Evolutionary conservation across 768 basidiomycete genomes (phyloP), one percentile per base, ranked within the genome.

Genomic region (Boletus barrowsii): DNA sequence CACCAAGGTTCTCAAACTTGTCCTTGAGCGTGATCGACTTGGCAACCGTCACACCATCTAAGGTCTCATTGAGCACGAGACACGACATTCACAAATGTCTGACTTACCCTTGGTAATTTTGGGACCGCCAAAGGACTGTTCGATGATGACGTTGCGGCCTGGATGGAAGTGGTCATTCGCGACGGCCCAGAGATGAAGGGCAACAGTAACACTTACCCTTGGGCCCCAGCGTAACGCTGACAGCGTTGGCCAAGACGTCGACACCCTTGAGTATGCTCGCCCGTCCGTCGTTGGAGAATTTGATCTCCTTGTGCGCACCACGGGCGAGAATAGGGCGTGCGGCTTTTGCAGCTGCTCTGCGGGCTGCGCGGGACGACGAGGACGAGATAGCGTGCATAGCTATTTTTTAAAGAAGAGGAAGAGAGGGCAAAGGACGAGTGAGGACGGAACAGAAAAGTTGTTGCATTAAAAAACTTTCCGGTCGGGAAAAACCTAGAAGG

Each of bases 1-100:
- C 94, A 68, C 95, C 94, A 53, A 98, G 89, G 80, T 98, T 98
- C 80, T 98, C 93, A 68, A 98, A 98, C 75, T 95, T 97, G 84
- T 98, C 93, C 76, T 98, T 86, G 64, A 98, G 82, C 6, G 85
- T 78, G 62, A 99, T 93, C 36, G 93, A 78, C 79, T 98, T 99
- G 54, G 39, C 39, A 7, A 36, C 35, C 35, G 37, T 29, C 18
- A 97, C 96, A 84, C 95, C 96, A 72, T 98, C 93, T 92, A 49
- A 49, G 20, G 26, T 47, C 10, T n/a, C 1, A 37, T 29, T 61
- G 48, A 56, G 49, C 59, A 45, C 46, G 24, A 33, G 20, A 22
- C 24, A 47, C 32, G 35, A 45, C 14, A 3, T 5, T 10, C 10
- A 3, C 11, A 5, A 44, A 37, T 4, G 5, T 7, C 5, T 5